phyloP scores from a whole-genome alignment of 768 basidiomycete species.

The Dioszegia aurantiaca region DNA sequence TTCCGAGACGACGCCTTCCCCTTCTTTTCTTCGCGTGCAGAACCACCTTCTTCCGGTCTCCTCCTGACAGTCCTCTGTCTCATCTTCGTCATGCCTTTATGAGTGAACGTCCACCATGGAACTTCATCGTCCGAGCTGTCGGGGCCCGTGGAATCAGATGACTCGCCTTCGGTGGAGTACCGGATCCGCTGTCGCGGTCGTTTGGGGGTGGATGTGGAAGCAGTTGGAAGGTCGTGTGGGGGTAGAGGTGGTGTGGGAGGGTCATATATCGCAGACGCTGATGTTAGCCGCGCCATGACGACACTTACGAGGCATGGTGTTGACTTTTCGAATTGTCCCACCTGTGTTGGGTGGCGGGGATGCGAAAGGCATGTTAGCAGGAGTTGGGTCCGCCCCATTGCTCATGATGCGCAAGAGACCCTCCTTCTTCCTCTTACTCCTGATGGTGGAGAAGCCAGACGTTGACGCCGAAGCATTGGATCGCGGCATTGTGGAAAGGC shows the following conservation, averaged over 20 bases:
- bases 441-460: not conserved
- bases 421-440: constrained; percentile 6
- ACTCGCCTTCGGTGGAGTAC: constrained; percentile 27
- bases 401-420: constrained; percentile 2
- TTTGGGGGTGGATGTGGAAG: constrained; percentile 11
- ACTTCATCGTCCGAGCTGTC: constrained; percentile 35
- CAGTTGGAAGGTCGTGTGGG: constrained; percentile 2
- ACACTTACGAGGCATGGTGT: constrained; percentile 43
- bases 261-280: constrained; percentile 37
- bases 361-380: constrained; percentile 6
- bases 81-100: constrained; percentile 37
- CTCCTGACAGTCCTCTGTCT: constrained; percentile 19
- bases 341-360: not conserved
- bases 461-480: constrained; percentile 9
- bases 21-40: constrained; percentile 4
- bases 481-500: constrained; percentile 7
- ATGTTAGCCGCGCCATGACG: not conserved
- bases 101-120: constrained; percentile 45
- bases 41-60: not conserved
- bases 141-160: constrained; percentile 19
- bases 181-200: constrained; percentile 22
- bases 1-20: constrained; percentile 7
- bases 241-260: constrained; percentile 33
- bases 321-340: constrained; percentile 20
- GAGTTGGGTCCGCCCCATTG: constrained; percentile 1